Evolutionary conservation across 208 protist genomes (phyloP), one percentile per base, ranked within the genome.

Genomic region (Wallacemonas sp.): DNA sequence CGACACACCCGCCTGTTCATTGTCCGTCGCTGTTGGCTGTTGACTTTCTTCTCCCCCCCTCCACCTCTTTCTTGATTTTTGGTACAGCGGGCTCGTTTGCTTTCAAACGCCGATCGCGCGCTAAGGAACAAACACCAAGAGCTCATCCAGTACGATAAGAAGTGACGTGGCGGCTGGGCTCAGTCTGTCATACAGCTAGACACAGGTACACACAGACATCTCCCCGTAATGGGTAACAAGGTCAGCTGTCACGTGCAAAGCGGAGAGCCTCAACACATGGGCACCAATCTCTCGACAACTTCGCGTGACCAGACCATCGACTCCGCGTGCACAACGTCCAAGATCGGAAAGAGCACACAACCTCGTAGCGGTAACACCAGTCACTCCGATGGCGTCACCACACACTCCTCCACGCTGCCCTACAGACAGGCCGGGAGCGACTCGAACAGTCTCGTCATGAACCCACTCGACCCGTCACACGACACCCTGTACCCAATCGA

Each of bases 381-480:
- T n/a, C 52, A 58, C 29, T 39, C 52, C 29, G 52, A 41, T 33
- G 30, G 8, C 30, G 14, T 33, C 30, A 39, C 29, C 8, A 39
- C 52, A 29, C 52, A 39, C 52, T 33, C 26, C 6, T 58, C 17
- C 3, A 39, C 52, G 30, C 26, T 58, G 30, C 30, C 52, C 16
- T 39, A 58, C 32, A 16, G 19, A 5, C 30, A 6, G 19, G 52
- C 14, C 32, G 52, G 30, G 29, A 39, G 30, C 19, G 32, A 33
- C n/a, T 26, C 2, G 3, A 21, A 19, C 52, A 26, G 30, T 30
- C 17, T 14, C 6, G 52, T 58, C 3, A 29, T 38, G 4, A 58
- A 58, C 52, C 52, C 52, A 24, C 30, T 58, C n/a, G 52, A 58
- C 52, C 32, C 52, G 29, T 6, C 4, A n/a, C 52, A 24, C n/a